Conservation (phyloP, 768 basidiomycete species). For the Russula emetica region DNA sequence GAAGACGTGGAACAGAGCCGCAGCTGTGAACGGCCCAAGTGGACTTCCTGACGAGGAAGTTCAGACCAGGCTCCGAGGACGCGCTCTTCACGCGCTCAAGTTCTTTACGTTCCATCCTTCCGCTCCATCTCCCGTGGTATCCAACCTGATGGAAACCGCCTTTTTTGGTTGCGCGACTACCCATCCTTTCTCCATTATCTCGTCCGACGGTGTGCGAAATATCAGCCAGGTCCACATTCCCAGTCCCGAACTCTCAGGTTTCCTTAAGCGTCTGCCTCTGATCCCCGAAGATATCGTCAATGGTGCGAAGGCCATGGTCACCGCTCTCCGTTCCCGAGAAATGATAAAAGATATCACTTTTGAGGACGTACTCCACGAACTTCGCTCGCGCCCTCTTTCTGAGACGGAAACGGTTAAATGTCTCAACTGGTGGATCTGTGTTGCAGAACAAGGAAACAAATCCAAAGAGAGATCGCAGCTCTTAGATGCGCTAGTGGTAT, state of each 20-base stretch:
- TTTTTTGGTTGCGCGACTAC: constrained; percentile 67
- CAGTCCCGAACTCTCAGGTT: constrained; percentile 62
- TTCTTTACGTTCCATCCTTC: constrained; percentile 90
- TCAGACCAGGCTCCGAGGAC: constrained; percentile 48
- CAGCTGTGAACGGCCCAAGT: constrained; percentile 32
- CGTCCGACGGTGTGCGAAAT: constrained; percentile 65
- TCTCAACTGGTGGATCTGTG: constrained; percentile 71
- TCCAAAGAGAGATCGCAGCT: constrained; percentile 60
- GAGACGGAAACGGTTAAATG: constrained; percentile 76
- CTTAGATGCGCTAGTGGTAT: constrained; percentile 65
- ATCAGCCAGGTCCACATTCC: constrained; percentile 68
- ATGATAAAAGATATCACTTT: constrained; percentile 74
- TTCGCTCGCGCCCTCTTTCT: constrained; percentile 62
- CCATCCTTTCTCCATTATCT: constrained; percentile 63
- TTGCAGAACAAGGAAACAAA: constrained; percentile 41
- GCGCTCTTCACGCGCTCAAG: constrained; percentile 72
- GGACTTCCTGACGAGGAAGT: constrained; percentile 39
- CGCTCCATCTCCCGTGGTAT: constrained; percentile 80
- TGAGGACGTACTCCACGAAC: constrained; percentile 75
- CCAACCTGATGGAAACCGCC: constrained; percentile 60
- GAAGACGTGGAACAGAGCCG: constrained; percentile 52
- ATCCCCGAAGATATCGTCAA: constrained; percentile 59
- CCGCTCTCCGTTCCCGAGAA: constrained; percentile 54
- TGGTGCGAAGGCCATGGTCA: constrained; percentile 57
- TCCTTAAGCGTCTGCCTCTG: constrained; percentile 73